phyloP scores from a whole-genome alignment of 805 yeast genomes.

The Candida qinlingensis region DNA sequence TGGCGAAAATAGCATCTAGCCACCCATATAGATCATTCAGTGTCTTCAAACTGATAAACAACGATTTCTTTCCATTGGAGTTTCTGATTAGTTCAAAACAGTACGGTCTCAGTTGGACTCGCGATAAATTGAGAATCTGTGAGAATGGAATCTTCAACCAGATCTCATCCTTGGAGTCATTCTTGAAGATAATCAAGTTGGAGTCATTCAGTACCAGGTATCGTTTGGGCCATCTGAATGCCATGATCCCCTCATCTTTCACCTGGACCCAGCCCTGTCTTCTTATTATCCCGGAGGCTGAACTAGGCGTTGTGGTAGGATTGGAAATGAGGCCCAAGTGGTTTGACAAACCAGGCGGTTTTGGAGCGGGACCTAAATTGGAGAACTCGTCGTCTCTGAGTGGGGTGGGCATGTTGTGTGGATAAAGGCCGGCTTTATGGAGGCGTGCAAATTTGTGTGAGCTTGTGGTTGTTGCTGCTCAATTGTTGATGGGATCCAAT shows the following conservation, averaged over 20 bases:
- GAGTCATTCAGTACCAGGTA: conserved; percentile 74
- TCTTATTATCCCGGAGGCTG: conserved; percentile 19
- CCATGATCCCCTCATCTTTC: conserved; percentile 86
- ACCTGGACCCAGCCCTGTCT: conserved; percentile 84
- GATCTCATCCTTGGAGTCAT: conserved; percentile 47
- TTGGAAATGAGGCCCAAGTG: conserved; percentile 27
- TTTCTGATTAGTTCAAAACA: conserved; percentile 67
- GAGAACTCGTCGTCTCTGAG: conserved; percentile 41
- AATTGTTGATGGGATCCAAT: no score
- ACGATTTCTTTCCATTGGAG: conserved; percentile 44
- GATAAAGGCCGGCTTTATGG: conserved; percentile 8
- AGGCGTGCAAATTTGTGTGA: background rate
- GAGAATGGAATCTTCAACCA: conserved; percentile 49
- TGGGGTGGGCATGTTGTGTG: conserved; percentile 28
- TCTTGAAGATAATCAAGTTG: conserved; percentile 68
- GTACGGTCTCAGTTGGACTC: conserved; percentile 67
- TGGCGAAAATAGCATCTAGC: conserved; percentile 82
- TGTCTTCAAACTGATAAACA: conserved; percentile 69
- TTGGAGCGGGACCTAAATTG: conserved; percentile 53
- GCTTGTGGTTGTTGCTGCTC: background rate
- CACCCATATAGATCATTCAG: conserved; percentile 81
- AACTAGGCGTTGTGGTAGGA: conserved; percentile 8
- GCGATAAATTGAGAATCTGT: conserved; percentile 57
- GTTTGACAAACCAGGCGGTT: conserved; percentile 30
- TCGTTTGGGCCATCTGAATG: conserved; percentile 90